Evolutionary conservation across 805 yeast genomes (phyloP), one percentile per base, ranked within the genome.

Genomic region (Yamadazyma akitaensis): DNA sequence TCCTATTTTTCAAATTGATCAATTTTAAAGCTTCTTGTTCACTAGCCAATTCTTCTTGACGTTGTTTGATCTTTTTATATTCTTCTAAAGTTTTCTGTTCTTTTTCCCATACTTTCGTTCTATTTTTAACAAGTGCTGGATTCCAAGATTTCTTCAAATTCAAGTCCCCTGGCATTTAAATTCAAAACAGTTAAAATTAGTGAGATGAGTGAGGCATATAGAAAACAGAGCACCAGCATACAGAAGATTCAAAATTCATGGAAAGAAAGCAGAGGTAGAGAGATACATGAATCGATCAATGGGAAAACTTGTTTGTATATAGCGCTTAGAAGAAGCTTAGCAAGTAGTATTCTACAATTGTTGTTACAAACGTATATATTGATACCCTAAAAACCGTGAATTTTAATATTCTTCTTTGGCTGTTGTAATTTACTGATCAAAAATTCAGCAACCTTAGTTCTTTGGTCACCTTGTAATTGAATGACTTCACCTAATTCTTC

Each of bases 381-480:
- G 32, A 41, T 33, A 41, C 37, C 32, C 35, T 40, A 40, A 40
- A 41, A 92, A 75, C 99, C 99, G 75, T 92, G 99, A 68, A 94
- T 88, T 79, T 94, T 94, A 75, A 92, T 92, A 74, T 86, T 89
- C 80, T 89, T 89, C 88, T 91, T 92, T 68, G 90, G 94, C 63
- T 94, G 77, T 59, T 85, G 89, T 58, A 94, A 80, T 67, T 88
- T 91, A 53, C 85, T 70, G 60, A 88, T 84, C 76, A 92, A 81
- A 62, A 92, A 92, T 69, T 90, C 97, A 77, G 86, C 82, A 53
- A 92, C 96, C 70, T 92, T 92, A 56, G 89, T 86, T 77, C 99
- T 88, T 77, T 92, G 99, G 68, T 92, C 99, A 70, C 99, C 99
- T 77, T 94, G 98, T 70, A 92, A 77, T 79, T 92, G 99, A 61